Evolutionary conservation across 1,284 basidiomycete genomes (phyloP).

Genomic region (Mixia osmundae): DNA sequence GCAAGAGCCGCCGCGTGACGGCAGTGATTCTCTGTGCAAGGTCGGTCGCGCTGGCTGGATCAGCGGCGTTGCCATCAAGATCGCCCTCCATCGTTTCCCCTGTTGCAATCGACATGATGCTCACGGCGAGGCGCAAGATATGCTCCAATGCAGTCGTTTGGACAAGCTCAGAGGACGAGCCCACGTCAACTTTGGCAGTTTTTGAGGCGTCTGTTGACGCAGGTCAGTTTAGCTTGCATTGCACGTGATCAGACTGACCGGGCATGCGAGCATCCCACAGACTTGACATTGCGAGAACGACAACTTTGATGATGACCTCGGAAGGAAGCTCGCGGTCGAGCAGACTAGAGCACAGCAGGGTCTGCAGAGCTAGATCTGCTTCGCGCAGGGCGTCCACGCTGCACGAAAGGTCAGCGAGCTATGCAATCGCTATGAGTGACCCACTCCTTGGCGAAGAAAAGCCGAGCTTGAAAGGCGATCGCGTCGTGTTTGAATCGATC

Average conservation of each 20-base stretch:
- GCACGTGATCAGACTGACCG: slow-evolving; percentile 16
- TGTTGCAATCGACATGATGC: too few relatives aligned
- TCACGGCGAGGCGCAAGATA: slow-evolving; percentile 1
- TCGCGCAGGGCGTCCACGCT: slow-evolving; percentile 3
- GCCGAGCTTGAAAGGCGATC: slow-evolving; percentile 32
- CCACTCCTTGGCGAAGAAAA: slow-evolving; percentile 18
- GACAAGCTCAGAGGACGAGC: not conserved
- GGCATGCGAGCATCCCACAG: slow-evolving; percentile 59
- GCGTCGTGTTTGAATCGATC: slow-evolving; percentile 44
- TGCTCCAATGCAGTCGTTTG: slow-evolving; percentile 1
- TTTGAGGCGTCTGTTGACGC: slow-evolving; percentile 1
- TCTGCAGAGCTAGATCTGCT: not conserved
- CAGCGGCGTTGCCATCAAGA: not conserved
- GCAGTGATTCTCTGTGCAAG: slow-evolving; percentile 63
- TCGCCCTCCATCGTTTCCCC: too few relatives aligned
- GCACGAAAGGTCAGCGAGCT: not conserved
- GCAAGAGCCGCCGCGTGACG: slow-evolving; percentile 57
- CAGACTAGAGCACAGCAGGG: slow-evolving; percentile 29
- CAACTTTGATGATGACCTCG: slow-evolving; percentile 49
- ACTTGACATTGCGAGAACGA: slow-evolving; percentile 48
- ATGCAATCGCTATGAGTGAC: slow-evolving; percentile 9
- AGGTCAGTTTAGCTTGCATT: slow-evolving; percentile 24
- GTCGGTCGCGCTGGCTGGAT: not conserved
- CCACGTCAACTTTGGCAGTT: not conserved
- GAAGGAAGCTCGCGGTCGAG: slow-evolving; percentile 44